A percentile compares a stretch with the other conserved stretches of the same genome.
These are phyloP conservation scores for Schizothecium vesticola DNA, from an alignment of 495 filamentous ascomycete species.

Conservation along the genomic window DNA sequence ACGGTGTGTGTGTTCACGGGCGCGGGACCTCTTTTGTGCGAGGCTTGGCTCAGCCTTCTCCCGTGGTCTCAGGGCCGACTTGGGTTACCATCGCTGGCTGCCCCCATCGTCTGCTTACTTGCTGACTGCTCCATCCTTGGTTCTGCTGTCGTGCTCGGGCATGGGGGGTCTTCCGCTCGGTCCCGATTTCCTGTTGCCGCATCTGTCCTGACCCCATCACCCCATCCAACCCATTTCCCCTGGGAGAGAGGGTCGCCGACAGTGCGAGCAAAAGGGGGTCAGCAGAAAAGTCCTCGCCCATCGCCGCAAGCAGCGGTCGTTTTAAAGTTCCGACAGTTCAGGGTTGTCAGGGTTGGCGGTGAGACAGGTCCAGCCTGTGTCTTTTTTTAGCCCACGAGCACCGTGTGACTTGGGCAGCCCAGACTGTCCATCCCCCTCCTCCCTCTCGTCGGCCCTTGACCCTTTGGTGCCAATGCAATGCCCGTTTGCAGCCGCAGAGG, in stretches of 20 bases:
- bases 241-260: not conserved
- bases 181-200: not conserved
- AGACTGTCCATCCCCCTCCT: not conserved
- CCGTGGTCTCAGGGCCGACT: not conserved
- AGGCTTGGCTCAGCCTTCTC: not conserved
- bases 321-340: not conserved
- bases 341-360: slow-evolving; percentile 2
- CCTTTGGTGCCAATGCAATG: not conserved
- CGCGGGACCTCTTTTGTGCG: not conserved
- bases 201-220: not conserved
- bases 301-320: not conserved
- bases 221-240: not conserved
- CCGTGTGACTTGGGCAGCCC: not conserved
- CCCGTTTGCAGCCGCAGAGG: not conserved
- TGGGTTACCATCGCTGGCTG: not conserved
- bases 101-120: not conserved
- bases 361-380: not conserved
- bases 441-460: not conserved
- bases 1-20: not conserved
- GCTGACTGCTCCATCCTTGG: not conserved
- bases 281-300: not conserved
- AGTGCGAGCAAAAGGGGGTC: not conserved
- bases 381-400: slow-evolving; percentile 5
- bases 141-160: not conserved
- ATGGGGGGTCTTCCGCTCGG: not conserved